These are phyloP conservation scores for Elymus sibiricus DNA, from an alignment of 176 grass and related monocot genomes.

Conservation along the genomic window DNA sequence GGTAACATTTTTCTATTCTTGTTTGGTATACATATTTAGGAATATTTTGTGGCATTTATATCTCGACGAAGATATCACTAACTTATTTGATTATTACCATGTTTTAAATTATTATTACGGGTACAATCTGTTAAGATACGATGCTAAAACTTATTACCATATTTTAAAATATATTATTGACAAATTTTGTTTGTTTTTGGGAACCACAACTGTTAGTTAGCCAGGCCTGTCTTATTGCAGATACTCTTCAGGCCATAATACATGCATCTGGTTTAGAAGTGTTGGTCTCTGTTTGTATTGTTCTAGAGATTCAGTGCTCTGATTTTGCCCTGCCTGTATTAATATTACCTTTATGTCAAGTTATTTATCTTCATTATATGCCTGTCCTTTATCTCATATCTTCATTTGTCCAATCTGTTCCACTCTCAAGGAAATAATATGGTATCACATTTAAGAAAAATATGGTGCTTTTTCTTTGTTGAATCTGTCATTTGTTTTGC, in stretches of 20 bases:
- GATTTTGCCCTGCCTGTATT: slow-evolving; percentile 9
- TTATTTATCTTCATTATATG: neutral
- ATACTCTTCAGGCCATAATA: neutral
- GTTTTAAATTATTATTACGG: neutral
- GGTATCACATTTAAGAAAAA: neutral
- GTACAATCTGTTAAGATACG: neutral
- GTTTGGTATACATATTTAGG: slow-evolving; percentile 1
- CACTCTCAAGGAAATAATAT: slow-evolving; percentile 5
- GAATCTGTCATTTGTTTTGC: slow-evolving; percentile 10
- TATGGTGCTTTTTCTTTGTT: neutral
- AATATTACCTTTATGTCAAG: slow-evolving; percentile 5
- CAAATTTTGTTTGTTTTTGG: neutral
- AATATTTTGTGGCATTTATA: slow-evolving; percentile 1
- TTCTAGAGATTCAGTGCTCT: neutral
- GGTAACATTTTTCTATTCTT: neutral
- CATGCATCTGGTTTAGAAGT: neutral
- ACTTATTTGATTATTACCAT: neutral
- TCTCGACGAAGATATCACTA: neutral
- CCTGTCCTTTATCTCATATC: slow-evolving; percentile 18
- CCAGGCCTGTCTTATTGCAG: neutral
- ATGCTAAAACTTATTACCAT: neutral
- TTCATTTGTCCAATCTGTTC: neutral
- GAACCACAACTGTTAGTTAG: neutral
- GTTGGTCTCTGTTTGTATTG: neutral
- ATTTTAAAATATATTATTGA: neutral